Evolutionary conservation across 306 rosid genomes (phyloP).

Genomic region (Quercus suber): DNA sequence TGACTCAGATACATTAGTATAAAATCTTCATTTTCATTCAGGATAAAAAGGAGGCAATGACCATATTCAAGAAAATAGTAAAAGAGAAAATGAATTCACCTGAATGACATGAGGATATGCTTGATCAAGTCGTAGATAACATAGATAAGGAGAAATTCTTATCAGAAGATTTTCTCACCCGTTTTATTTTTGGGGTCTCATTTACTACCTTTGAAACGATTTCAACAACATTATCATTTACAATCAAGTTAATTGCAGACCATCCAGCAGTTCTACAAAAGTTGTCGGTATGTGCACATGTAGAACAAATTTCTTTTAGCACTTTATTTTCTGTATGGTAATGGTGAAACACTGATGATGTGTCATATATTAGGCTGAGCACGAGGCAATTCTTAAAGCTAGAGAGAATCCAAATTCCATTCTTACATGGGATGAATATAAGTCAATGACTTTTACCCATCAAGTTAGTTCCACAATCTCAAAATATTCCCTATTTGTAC

Average conservation of each 20-base stretch:
- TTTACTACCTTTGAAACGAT: conserved; percentile 13
- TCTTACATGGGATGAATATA: conserved; percentile 31
- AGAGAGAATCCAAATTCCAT: conserved; percentile 13
- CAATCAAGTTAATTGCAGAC: neutral
- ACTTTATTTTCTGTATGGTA: no score
- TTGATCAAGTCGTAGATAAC: no score
- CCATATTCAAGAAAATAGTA: neutral
- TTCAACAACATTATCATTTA: neutral
- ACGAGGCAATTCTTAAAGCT: conserved; percentile 10
- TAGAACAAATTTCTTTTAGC: no score
- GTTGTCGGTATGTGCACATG: no score
- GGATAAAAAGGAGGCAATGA: neutral
- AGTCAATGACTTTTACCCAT: conserved; percentile 27
- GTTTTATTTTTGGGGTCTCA: neutral
- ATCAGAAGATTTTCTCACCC: no score
- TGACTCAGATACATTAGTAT: no score
- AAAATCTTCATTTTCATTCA: no score
- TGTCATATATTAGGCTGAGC: conserved; percentile 14
- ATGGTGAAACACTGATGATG: no score
- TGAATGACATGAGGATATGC: neutral
- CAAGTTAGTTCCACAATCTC: neutral
- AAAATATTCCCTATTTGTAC: no score
- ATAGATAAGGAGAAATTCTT: no score
- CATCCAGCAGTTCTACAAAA: neutral
- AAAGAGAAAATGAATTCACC: neutral